These are phyloP conservation scores for Baudoinia panamericana DNA, from an alignment of 495 filamentous ascomycete genomes.

Conservation along the genomic window DNA sequence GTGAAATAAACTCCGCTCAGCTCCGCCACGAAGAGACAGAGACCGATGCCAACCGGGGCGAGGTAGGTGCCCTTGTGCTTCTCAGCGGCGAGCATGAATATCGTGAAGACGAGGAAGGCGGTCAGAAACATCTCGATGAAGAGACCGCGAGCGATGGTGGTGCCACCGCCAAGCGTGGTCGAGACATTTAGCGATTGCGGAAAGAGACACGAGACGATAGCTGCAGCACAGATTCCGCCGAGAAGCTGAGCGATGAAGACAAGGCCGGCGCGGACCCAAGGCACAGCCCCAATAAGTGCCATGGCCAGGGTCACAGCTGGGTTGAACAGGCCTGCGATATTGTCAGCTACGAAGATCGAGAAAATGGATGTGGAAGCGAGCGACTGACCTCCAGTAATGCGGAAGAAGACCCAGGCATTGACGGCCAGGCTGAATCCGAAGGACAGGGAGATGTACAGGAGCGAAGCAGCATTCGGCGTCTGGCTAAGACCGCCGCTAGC, in stretches of 20 bases:
- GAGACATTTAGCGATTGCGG: conserved; percentile 37
- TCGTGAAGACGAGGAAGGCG: conserved; percentile 40
- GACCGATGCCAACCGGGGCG: conserved; percentile 42
- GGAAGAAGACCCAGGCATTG: conserved; percentile 27
- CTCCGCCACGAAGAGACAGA: conserved; percentile 39
- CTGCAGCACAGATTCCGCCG: conserved; percentile 44
- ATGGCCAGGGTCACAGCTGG: conserved; percentile 39
- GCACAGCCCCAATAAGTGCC: conserved; percentile 43
- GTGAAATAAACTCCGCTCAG: conserved; percentile 23
- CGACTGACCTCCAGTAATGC: conserved; percentile 22
- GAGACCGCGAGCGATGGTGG: conserved; percentile 37
- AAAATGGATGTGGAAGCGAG: background rate
- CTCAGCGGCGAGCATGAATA: conserved; percentile 45
- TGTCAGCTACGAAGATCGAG: background rate
- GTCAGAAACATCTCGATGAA: conserved; percentile 45
- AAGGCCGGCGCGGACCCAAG: conserved; percentile 35
- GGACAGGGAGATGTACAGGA: conserved; percentile 21
- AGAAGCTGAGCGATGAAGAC: conserved; percentile 44
- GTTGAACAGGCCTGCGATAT: conserved; percentile 21
- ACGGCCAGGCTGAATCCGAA: conserved; percentile 25
- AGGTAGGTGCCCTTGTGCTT: conserved; percentile 42
- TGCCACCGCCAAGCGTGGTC: conserved; percentile 33
- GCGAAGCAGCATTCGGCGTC: conserved; percentile 17
- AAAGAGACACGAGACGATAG: conserved; percentile 39
- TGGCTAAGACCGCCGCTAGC: conserved; percentile 5